phyloP scores from a whole-genome alignment of 2,329 filamentous ascomycete species.

The Curvularia hawaiiensis region DNA sequence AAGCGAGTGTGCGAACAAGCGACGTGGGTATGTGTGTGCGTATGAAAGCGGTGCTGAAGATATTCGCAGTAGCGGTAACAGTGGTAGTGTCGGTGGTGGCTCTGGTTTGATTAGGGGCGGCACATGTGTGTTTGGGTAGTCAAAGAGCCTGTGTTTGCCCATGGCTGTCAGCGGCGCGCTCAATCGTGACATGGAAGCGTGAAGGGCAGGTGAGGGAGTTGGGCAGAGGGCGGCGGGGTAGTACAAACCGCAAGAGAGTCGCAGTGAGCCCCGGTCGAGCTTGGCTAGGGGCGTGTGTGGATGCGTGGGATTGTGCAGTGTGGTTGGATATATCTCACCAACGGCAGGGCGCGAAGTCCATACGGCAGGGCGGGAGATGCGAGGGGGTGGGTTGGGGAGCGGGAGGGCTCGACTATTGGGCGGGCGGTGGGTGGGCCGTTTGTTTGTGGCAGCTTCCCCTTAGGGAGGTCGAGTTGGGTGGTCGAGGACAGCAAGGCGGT shows the following conservation, averaged over 20 bases:
- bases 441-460: conserved; percentile 11
- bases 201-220: conserved; percentile 10
- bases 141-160: conserved; percentile 33
- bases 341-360: conserved; percentile 21
- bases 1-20: conserved; percentile 20
- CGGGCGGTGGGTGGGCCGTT: conserved; percentile 6
- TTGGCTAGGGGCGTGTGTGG: conserved; percentile 39
- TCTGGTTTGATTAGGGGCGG: conserved; percentile 27
- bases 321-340: conserved; percentile 30
- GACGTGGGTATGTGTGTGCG: conserved; percentile 26
- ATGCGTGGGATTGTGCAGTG: conserved; percentile 32
- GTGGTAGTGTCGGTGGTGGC: conserved; percentile 2
- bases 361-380: conserved; percentile 27
- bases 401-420: conserved; percentile 26
- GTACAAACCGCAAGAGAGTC: conserved; percentile 43
- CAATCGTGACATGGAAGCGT: conserved; percentile 14
- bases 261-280: conserved; percentile 34
- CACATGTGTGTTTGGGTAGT: conserved; percentile 35
- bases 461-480: conserved; percentile 12
- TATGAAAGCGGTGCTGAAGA: conserved; percentile 5
- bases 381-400: conserved; percentile 18
- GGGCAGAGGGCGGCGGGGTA: conserved; percentile 28
- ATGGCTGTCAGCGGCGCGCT: conserved; percentile 41
- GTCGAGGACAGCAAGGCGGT: conserved; percentile 23
- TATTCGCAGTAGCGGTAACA: conserved; percentile 1